A percentile compares a stretch with the other conserved stretches of the same genome.
These are phyloP conservation scores for Carnegiea gigantea DNA, from an alignment of 179 eudicot species.

Conservation along the genomic window DNA sequence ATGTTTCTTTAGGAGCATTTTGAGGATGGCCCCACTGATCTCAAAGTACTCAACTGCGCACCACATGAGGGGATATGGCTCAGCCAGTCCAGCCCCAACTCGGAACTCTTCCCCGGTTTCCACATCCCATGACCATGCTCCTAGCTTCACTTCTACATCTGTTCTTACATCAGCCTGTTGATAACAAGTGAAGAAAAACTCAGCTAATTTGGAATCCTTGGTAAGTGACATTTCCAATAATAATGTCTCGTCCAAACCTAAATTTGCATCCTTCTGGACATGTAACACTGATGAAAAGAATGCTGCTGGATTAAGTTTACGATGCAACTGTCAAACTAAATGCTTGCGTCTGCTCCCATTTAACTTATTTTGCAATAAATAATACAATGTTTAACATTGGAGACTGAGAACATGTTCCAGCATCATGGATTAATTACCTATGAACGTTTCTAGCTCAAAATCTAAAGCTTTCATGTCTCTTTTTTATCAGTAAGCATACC, in stretches of 20 bases:
- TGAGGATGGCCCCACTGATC: constrained; percentile 60
- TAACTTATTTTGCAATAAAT: no score
- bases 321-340: background rate
- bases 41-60: constrained; percentile 93
- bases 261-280: background rate
- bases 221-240: background rate
- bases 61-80: constrained; percentile 82
- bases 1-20: constrained; percentile 49
- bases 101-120: constrained; percentile 81
- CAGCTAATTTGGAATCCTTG: background rate
- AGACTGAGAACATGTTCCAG: background rate
- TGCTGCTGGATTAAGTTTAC: background rate
- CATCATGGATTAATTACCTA: background rate
- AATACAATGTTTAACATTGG: no score
- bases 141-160: constrained; percentile 60
- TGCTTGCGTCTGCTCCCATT: background rate
- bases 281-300: background rate
- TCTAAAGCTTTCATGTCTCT: background rate
- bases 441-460: background rate
- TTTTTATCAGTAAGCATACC: background rate
- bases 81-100: constrained; percentile 94
- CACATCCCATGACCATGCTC: constrained; percentile 97
- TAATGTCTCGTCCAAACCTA: background rate
- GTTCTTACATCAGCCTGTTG: constrained; percentile 60
- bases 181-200: background rate